Conservation (phyloP, 192 early-diverging fungal genomes). For the Linnemannia hyalina region DNA sequence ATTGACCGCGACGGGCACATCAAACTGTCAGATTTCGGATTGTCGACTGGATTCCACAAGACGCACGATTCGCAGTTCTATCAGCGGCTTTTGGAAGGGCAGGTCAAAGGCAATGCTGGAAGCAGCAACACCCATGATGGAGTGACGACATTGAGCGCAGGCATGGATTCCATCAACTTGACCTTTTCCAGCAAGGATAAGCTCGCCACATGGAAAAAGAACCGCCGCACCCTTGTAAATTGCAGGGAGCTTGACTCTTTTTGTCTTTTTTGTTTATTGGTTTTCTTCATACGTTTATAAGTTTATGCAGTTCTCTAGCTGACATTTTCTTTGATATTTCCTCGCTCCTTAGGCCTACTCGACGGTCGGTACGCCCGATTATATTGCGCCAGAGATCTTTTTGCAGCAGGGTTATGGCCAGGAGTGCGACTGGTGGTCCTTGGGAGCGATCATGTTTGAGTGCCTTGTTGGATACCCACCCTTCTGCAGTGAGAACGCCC, state of each 20-base stretch:
- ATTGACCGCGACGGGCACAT: constrained; percentile 98
- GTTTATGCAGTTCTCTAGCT: not conserved
- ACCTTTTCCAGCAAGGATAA: constrained; percentile 93
- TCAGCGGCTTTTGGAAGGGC: constrained; percentile 78
- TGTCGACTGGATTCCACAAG: constrained; percentile 98
- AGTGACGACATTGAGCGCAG: constrained; percentile 34
- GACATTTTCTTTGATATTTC: not conserved
- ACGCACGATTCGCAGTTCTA: constrained; percentile 98
- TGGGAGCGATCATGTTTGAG: constrained; percentile 99
- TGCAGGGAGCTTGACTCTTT: not conserved
- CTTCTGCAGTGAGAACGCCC: constrained; percentile 93
- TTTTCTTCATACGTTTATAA: not conserved
- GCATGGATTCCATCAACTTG: constrained; percentile 86
- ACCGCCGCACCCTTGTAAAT: constrained; percentile 85
- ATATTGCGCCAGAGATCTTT: constrained; percentile 95
- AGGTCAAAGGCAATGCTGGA: constrained; percentile 61
- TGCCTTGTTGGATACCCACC: constrained; percentile 97
- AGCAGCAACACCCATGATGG: constrained; percentile 42
- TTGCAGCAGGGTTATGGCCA: constrained; percentile 92
- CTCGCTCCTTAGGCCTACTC: constrained; percentile 80
- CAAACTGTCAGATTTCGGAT: constrained; percentile 98
- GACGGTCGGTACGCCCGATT: constrained; percentile 96
- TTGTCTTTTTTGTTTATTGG: too few relatives aligned
- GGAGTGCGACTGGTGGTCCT: constrained; percentile 99
- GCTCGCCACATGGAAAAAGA: constrained; percentile 98